phyloP scores from a whole-genome alignment of 768 basidiomycete species.

The Leccinum longicurvipes region DNA sequence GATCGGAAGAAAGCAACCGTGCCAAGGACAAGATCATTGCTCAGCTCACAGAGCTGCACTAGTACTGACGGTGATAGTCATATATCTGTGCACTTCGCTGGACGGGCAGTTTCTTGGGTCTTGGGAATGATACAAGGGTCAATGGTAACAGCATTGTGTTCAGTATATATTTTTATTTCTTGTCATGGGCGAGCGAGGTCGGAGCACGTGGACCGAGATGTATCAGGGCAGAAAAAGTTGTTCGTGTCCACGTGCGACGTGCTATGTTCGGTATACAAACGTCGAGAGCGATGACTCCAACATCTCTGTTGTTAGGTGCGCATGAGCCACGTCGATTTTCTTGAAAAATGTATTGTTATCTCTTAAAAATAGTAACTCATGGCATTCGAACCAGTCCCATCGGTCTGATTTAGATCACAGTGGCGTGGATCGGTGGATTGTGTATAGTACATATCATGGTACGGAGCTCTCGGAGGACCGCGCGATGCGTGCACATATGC shows the following conservation, averaged over 20 bases:
- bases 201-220: neutral
- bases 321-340: neutral
- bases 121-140: neutral
- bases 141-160: neutral
- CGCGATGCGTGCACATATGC: neutral
- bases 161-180: neutral
- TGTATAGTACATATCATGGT: too few species aligned
- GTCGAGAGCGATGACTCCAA: neutral
- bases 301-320: neutral
- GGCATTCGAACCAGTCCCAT: neutral
- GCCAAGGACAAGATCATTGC: constrained; percentile 4
- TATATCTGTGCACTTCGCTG: neutral
- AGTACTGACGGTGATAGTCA: neutral
- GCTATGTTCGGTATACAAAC: neutral
- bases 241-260: neutral
- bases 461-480: neutral
- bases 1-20: neutral
- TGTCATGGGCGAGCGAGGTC: neutral
- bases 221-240: neutral
- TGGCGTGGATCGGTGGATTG: neutral
- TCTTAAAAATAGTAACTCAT: neutral
- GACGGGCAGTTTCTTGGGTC: neutral
- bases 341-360: neutral
- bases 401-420: neutral
- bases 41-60: neutral